Conservation (phyloP, 495 filamentous ascomycete genomes). For the Penicillium simplicissimum region DNA sequence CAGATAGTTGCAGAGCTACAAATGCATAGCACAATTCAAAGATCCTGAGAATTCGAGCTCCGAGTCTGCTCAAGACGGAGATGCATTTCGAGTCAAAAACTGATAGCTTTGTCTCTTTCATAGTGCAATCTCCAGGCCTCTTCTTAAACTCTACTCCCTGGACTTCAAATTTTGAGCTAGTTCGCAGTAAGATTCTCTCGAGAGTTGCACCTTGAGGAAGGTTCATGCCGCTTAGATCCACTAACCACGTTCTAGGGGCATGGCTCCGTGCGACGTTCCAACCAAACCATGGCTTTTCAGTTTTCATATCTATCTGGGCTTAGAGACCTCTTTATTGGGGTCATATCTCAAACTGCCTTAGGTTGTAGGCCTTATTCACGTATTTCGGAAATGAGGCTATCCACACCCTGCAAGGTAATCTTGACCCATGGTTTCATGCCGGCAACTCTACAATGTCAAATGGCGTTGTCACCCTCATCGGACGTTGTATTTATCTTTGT, state of each 20-base stretch:
- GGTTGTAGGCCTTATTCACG: neutral
- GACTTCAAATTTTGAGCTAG: neutral
- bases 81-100: neutral
- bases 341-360: neutral
- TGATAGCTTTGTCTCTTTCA: neutral
- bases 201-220: neutral
- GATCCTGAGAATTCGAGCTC: neutral
- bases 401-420: neutral
- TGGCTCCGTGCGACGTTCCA: constrained; percentile 4
- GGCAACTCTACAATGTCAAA: neutral
- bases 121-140: neutral
- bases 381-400: neutral
- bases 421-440: neutral
- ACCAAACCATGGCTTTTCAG: neutral
- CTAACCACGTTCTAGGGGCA: constrained; percentile 3
- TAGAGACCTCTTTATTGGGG: neutral
- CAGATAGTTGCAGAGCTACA: neutral
- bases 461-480: neutral
- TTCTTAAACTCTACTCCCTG: neutral
- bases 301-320: neutral
- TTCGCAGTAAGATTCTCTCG: neutral
- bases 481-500: neutral
- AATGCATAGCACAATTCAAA: neutral
- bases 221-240: neutral
- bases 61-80: neutral